These are phyloP conservation scores for Lasiodiplodia sp. DNA, from an alignment of 2,329 filamentous ascomycete species.

Conservation along the genomic window DNA sequence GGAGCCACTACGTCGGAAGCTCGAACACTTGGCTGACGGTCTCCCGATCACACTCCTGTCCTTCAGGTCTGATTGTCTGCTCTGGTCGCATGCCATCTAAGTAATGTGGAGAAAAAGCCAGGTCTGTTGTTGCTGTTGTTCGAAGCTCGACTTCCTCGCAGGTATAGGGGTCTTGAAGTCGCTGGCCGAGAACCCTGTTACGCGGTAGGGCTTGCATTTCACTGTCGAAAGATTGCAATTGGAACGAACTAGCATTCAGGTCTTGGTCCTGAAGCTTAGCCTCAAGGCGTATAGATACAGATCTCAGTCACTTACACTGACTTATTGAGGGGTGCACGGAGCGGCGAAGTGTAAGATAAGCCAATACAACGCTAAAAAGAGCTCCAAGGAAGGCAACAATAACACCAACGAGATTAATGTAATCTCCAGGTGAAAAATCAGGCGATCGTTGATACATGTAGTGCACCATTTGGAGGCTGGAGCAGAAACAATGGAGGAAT, in stretches of 20 bases:
- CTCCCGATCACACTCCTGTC: too few relatives aligned
- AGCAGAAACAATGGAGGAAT: too few relatives aligned
- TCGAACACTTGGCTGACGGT: too few relatives aligned
- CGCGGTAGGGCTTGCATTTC: neutral
- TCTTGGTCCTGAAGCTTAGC: neutral
- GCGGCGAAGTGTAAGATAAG: neutral
- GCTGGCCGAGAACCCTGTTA: neutral
- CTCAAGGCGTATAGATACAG: neutral
- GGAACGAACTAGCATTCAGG: neutral
- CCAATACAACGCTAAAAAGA: neutral
- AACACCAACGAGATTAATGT: neutral
- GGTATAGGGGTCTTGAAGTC: neutral
- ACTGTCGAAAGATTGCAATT: neutral
- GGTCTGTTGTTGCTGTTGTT: too few relatives aligned
- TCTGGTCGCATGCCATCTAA: too few relatives aligned
- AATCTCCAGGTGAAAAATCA: neutral
- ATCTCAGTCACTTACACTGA: neutral
- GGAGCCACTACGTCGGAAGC: too few relatives aligned
- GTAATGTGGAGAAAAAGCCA: too few relatives aligned
- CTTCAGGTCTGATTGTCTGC: too few relatives aligned
- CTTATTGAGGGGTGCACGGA: neutral
- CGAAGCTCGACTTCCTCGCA: neutral
- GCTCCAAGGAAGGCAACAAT: neutral
- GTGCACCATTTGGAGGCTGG: neutral
- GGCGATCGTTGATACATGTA: neutral